Base-by-base conservation (phyloP, 495 filamentous ascomycete genomes). In the Immersiella caudata region DNA sequence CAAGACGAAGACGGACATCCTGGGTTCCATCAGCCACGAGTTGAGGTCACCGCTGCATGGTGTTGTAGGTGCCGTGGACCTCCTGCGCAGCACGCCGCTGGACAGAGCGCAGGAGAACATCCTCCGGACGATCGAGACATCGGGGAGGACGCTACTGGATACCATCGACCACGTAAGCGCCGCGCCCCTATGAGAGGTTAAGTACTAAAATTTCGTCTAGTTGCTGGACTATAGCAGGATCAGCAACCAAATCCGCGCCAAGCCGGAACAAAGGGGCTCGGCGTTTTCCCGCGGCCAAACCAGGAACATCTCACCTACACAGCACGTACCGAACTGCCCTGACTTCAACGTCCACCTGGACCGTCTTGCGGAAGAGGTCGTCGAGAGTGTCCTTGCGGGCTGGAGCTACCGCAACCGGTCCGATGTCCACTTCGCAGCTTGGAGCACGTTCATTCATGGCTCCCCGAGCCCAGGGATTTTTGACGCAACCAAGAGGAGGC, bases 31-130 rank as follows among this genome's bases (percentile, higher is more conserved):
- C 21, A 90, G 87, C 25, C 92, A 95, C 71, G 92, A 95, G 73
- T 80, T 94, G 25, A 83, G 91, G 11, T 90, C 87, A n/a, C 92
- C 92, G 0, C 78, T 95, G 8, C 90, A 93, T 68, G 91, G 91
- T 0, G 89, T 93, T 29, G 73, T 92, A 0, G 88, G 88, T 0
- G 86, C 86, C 24, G 85, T 86, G 0, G 91, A 94, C 70, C 88
- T 95, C 56, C 68, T 93, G 4, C 79, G 84, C n/a, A 82, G 86
- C n/a, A 88, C 84, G 0, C 58, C 74, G 16, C 77, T 88, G 2
- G 79, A 85, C 50, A 71, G 76, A 2, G 79, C 80, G 66, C 90
- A 92, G 75, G 77, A 77, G 36, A 88, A 85, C 24, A 80, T 93
- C 54, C 80, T 92, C 0, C 83, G 88, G 49, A 92, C 89, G 0